Evolutionary conservation across 176 grass and related monocot species (phyloP), one percentile per base, ranked within the genome.

Genomic region (Microstegium vimineum): DNA sequence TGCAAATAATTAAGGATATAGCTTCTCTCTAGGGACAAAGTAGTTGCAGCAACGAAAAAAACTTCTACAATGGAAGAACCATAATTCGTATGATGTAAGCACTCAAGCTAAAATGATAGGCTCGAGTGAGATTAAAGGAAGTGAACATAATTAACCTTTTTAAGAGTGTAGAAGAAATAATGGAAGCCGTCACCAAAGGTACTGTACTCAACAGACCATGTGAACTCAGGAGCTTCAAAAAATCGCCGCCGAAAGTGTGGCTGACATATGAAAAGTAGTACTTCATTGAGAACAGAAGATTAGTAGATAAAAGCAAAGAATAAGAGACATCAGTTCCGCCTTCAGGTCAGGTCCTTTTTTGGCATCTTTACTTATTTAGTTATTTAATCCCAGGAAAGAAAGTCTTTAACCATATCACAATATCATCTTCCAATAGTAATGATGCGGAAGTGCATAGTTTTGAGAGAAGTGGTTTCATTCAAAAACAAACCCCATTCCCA

Each of bases 161-260:
- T 86, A 34, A 98, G 84, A 13, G 64, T 93, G 71, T 95, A 95
- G 49, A 98, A 93, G 73, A 95, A 98, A 75, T 98, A 98, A 78
- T 98, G 91, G 81, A 98, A 98, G 42, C 72, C 82, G 68, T 93
- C 93, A 0, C 96, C 96, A 69, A 98, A 98, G 32, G 84, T 98
- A 40, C 75, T 82, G 68, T 90, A 98, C 49, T 98, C 89, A 25
- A 93, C 43, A 74, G 90, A 93, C 96, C 96, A 98, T 60, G 93
- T 93, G 75, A 98, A 93, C 25, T 43, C 72, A 27, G 84, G 87
- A 20, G 84, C 82, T 85, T 98, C 89, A 71, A 98, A 95, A 85
- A 93, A 86, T 78, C 75, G 77, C 16, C 76, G 79, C 10, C 95
- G 77, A 42, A 98, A 93, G 52, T 98, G 96, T 66, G 96, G 96